Conservation (phyloP, 2,329 filamentous ascomycete species). For the Ophiosphaerella narmari region DNA sequence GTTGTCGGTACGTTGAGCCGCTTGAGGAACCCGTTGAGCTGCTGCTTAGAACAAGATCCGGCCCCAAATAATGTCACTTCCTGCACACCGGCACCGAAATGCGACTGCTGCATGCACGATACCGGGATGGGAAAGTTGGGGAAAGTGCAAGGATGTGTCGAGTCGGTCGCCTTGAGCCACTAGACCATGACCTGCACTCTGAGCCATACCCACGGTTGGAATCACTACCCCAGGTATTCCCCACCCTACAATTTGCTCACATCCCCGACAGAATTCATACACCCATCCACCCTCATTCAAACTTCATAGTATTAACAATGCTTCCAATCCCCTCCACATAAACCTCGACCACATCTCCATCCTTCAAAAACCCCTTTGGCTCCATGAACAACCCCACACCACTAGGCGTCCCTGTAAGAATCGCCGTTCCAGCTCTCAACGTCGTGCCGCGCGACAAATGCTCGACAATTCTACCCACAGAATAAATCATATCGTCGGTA, state of each 20-base stretch:
- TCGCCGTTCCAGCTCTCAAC: slow-evolving; percentile 51
- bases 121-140: too few relatives aligned
- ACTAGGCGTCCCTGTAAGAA: slow-evolving; percentile 58
- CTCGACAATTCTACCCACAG: slow-evolving; percentile 48
- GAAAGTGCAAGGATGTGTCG: too few relatives aligned
- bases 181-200: too few relatives aligned
- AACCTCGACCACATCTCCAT: slow-evolving; percentile 44
- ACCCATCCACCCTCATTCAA: slow-evolving; percentile 26
- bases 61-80: not conserved
- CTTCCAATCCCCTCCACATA: slow-evolving; percentile 42
- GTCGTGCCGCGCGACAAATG: slow-evolving; percentile 54
- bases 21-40: not conserved
- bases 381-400: slow-evolving; percentile 46
- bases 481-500: slow-evolving; percentile 56
- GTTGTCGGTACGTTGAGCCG: not conserved
- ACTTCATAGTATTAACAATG: slow-evolving; percentile 40
- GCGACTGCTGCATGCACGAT: too few relatives aligned
- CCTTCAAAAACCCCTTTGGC: slow-evolving; percentile 43
- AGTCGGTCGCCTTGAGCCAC: too few relatives aligned
- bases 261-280: not conserved
- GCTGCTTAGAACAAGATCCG: not conserved
- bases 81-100: not conserved
- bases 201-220: not conserved
- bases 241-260: not conserved
- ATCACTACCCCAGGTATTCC: not conserved